Evolutionary conservation across 768 basidiomycete genomes (phyloP), one percentile per base, ranked within the genome.

Genomic region (Leccinum aurantiacum): DNA sequence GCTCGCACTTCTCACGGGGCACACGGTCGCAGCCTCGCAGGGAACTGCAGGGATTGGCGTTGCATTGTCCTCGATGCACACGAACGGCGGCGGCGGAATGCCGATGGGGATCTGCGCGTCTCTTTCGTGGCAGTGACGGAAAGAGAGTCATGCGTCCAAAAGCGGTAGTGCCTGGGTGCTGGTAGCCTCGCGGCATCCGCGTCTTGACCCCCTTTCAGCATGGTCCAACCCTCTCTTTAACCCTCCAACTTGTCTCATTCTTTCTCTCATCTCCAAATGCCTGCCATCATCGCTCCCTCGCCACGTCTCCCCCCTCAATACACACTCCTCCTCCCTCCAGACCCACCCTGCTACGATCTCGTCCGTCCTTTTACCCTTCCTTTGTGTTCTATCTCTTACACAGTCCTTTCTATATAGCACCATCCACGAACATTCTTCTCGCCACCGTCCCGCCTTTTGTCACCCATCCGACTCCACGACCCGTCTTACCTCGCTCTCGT

Each of bases 251-350:
- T 77, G 73, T 75, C 73, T 60, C 68, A 72, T 67, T 71, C 68
- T 33, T 52, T 59, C 53, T 27, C 38, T 22, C 56, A 22, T 9
- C 14, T 35, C 17, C 14, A 57, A 59, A 79, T 80, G 77, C 75
- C 76, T 63, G 66, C 78, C 70, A 79, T 83, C 71, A 60, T 78
- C 67, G 75, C 78, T 15, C 77, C 79, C 24, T 68, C 72, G 9
- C 76, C 78, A 13, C 76, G 75, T 66, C 62, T 63, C 56, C 72
- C 74, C 27, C 61, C 68, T 15, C 69, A 67, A 31, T 58, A 52
- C 49, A 38, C 63, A 13, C 56, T 25, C 35, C 55, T 65, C 49
- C 47, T 70, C 51, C 2, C 54, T 1, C 65, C 61, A 5, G 60
- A 58, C 54, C 19, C 51, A 1, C 33, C 8, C 5, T 11, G 25